phyloP scores from a whole-genome alignment of 2,329 filamentous ascomycete species.

The Ophiostoma himal-ulmi region DNA sequence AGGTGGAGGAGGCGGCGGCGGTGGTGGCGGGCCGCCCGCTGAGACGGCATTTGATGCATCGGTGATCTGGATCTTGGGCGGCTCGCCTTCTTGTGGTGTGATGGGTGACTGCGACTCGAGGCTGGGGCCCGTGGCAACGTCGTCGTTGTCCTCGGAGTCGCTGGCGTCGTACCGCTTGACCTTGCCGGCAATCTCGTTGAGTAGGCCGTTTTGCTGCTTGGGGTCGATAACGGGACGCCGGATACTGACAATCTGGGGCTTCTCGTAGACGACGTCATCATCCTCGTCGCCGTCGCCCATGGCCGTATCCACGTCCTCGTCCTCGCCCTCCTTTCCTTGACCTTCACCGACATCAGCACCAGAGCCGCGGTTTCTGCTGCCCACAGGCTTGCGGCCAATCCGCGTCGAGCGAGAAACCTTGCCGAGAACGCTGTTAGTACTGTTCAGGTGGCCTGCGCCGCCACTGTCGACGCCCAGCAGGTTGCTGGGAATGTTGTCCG shows the following conservation, averaged over 20 bases:
- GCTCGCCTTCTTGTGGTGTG: slow-evolving; percentile 56
- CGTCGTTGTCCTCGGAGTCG: slow-evolving; percentile 63
- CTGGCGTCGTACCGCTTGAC: slow-evolving; percentile 67
- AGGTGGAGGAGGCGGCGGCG: slow-evolving; percentile 47
- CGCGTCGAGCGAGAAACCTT: slow-evolving; percentile 59
- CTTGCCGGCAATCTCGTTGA: slow-evolving; percentile 67
- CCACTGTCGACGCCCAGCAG: slow-evolving; percentile 48
- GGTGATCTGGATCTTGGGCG: slow-evolving; percentile 56
- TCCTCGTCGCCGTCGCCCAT: slow-evolving; percentile 47
- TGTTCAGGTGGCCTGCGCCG: slow-evolving; percentile 32
- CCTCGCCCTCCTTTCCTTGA: slow-evolving; percentile 8
- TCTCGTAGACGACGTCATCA: slow-evolving; percentile 62
- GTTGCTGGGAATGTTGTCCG: slow-evolving; percentile 41
- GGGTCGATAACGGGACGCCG: slow-evolving; percentile 61
- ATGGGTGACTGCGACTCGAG: slow-evolving; percentile 64
- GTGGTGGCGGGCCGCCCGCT: slow-evolving; percentile 34
- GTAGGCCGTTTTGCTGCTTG: slow-evolving; percentile 61
- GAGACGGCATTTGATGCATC: slow-evolving; percentile 26
- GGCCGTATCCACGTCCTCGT: slow-evolving; percentile 28
- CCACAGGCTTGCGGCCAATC: slow-evolving; percentile 51
- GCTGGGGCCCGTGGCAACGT: slow-evolving; percentile 68
- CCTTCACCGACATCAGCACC: background rate
- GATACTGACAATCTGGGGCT: slow-evolving; percentile 72
- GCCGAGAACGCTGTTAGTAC: slow-evolving; percentile 64
- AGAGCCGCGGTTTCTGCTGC: slow-evolving; percentile 21